A percentile compares a stretch with the other conserved stretches of the same genome.
Evolutionary conservation across 2,329 filamentous ascomycete species (phyloP).

Genomic region (Diaporthe amygdali): DNA sequence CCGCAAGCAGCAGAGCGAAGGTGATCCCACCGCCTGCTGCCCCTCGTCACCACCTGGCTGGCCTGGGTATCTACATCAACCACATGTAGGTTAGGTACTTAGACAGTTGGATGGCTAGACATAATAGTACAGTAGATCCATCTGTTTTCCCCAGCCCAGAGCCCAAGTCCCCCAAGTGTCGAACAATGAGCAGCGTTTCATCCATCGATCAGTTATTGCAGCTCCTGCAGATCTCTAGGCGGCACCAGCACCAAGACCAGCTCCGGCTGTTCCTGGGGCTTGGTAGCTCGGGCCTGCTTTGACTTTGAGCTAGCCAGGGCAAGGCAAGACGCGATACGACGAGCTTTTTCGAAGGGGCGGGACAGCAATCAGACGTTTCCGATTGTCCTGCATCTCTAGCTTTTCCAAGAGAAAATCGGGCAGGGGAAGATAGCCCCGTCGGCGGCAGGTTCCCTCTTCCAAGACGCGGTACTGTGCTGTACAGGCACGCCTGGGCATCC

Average conservation of each 20-base stretch:
- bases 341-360: not conserved
- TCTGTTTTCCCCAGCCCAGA: no score
- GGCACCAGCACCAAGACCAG: not conserved
- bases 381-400: not conserved
- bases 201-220: not conserved
- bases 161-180: not conserved
- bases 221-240: not conserved
- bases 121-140: no score
- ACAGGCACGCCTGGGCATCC: not conserved
- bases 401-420: not conserved
- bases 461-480: not conserved
- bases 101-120: not conserved
- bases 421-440: not conserved
- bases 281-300: constrained; percentile 5
- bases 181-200: not conserved
- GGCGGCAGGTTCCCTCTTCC: not conserved
- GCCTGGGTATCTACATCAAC: no score
- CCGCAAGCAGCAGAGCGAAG: not conserved
- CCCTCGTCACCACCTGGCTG: constrained; percentile 9
- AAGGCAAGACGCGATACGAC: not conserved
- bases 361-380: constrained; percentile 1
- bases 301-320: constrained; percentile 13
- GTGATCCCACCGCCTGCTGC: not conserved
- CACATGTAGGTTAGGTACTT: no score
- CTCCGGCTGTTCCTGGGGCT: not conserved